Base-by-base conservation (phyloP, 2,329 filamentous ascomycete genomes). In the Onygenales sp. region DNA sequence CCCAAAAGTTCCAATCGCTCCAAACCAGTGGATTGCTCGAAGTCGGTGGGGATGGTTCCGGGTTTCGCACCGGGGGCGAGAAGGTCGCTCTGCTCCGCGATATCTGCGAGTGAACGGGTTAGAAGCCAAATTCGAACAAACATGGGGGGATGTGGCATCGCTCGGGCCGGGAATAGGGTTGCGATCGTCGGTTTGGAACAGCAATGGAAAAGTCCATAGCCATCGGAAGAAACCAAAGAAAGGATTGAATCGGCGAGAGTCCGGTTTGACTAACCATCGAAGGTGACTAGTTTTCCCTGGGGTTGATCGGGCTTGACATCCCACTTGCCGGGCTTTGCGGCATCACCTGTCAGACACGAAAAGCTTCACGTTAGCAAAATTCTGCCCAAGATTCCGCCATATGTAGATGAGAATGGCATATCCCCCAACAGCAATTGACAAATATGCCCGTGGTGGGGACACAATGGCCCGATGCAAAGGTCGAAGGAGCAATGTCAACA, bases 1-100 rank as follows among this genome's bases (percentile, higher is more conserved):
- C 93, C 93, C 72, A 98, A 81, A 68, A 98, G 93, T 77, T 98
- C 93, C 64, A 98, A 83, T 83, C 93, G 91, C 81, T 98, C 93
- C 57, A 97, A 81, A 87, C 93, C 93, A 64, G 93, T 97, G 56
- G 93, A 78, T 75, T 98, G 93, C 74, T 97, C 90, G 70, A 95
- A 75, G 75, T 98, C 93, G 76, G 89, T 94, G 62, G 93, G 89
- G 62, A 98, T 79, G 71, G 86, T 87, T 69, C 93, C 92, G 60
- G 84, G 76, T 64, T 81, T 73, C 65, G 87, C 90, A 78, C 93
- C 93, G 36, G 89, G 87, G 59, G 86, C 82, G 61, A 94, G 63
- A 56, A 98, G 87, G 73, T 98, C 93, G n/a, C 83, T 80, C 62
- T 86, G 81, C 60, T 70, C 75, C 77, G 86, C 86, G 77, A 98